Conservation (phyloP, 768 basidiomycete genomes). For the Ramaria rubella region DNA sequence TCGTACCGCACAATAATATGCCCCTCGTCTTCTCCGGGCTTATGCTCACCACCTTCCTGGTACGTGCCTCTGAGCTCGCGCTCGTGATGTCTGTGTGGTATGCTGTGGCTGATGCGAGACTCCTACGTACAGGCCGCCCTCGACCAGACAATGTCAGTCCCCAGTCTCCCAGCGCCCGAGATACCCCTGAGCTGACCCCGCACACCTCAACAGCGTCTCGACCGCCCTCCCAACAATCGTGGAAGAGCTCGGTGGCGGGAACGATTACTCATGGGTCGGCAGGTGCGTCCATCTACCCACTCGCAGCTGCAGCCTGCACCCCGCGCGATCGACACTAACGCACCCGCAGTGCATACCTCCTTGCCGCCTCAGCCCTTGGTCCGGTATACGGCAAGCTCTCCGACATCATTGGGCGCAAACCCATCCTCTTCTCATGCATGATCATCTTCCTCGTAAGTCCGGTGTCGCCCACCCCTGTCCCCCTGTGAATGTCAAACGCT, state of each 20-base stretch:
- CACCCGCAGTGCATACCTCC: constrained; percentile 58
- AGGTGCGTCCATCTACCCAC: no score
- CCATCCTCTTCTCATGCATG: constrained; percentile 61
- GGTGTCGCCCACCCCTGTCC: background rate
- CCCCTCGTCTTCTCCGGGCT: constrained; percentile 38
- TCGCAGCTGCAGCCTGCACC: background rate
- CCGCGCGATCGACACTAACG: background rate
- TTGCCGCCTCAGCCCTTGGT: constrained; percentile 57
- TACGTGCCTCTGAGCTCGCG: constrained; percentile 14
- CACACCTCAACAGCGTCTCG: constrained; percentile 40
- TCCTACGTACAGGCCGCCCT: constrained; percentile 33
- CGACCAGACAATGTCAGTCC: constrained; percentile 28
- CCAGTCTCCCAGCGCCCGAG: background rate
- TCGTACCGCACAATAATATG: constrained; percentile 49
- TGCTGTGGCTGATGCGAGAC: constrained; percentile 52
- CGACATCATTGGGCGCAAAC: constrained; percentile 61
- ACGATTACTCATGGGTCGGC: constrained; percentile 67
- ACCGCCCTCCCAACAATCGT: constrained; percentile 77
- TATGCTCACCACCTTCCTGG: constrained; percentile 29
- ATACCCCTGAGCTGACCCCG: background rate
- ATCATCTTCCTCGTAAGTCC: constrained; percentile 57
- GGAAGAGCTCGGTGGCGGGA: constrained; percentile 53
- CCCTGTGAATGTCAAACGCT: background rate
- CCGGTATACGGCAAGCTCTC: constrained; percentile 78
- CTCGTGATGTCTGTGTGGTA: no score